phyloP scores from a whole-genome alignment of 2,329 filamentous ascomycete species.

The Myotisia sp. region DNA sequence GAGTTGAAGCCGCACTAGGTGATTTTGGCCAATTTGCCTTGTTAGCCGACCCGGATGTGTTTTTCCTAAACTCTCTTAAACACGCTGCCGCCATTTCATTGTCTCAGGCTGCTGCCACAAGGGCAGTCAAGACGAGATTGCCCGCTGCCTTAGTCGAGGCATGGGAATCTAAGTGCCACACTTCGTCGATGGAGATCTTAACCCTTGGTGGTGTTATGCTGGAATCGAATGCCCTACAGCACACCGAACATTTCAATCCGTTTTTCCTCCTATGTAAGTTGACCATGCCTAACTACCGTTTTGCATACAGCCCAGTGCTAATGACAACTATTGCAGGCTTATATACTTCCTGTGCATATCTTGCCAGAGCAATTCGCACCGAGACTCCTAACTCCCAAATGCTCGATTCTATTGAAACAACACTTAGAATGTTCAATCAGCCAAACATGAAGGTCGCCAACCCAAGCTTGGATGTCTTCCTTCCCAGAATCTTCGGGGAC shows the following conservation, averaged over 20 bases:
- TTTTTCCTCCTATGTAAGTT: constrained; percentile 6
- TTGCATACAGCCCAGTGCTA: no score
- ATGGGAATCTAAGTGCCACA: constrained; percentile 2
- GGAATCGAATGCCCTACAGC: constrained; percentile 2
- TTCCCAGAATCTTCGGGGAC: constrained; percentile 4
- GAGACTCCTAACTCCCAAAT: constrained; percentile 2
- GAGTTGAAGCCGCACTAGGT: constrained; percentile 3
- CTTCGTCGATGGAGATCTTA: constrained; percentile 4
- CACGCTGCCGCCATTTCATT: constrained; percentile 4
- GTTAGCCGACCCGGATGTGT: constrained; percentile 1
- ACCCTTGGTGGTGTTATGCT: constrained; percentile 2
- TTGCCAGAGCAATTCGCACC: constrained; percentile 2
- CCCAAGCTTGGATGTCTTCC: constrained; percentile 1
- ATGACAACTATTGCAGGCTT: no score
- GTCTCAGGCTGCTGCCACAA: constrained; percentile 1
- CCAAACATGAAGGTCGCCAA: constrained; percentile 4
- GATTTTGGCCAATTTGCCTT: constrained; percentile 1
- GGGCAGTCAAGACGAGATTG: neutral
- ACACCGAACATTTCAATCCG: constrained; percentile 5
- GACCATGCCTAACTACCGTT: no score
- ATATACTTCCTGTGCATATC: constrained; percentile 5
- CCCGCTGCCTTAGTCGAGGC: constrained; percentile 3
- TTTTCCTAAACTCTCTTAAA: constrained; percentile 1
- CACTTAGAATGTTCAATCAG: neutral
- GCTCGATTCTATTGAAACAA: constrained; percentile 3